These are phyloP conservation scores for Moesziomyces antarcticus DNA, from an alignment of 1,284 basidiomycete species.

Conservation along the genomic window DNA sequence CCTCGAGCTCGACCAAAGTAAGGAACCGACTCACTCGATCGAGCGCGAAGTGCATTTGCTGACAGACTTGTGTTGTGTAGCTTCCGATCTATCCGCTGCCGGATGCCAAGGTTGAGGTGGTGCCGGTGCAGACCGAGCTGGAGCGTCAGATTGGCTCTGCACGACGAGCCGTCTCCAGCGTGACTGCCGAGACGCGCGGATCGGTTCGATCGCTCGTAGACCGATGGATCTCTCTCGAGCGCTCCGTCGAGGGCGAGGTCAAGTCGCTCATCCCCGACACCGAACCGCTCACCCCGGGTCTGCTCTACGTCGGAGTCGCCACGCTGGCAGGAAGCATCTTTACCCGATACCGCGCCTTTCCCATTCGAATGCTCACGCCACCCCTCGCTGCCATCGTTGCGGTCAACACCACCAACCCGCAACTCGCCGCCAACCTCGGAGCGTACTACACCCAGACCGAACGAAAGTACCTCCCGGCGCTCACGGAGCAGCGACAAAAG, in stretches of 20 bases:
- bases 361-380: slow-evolving; percentile 64
- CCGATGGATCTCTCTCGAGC: slow-evolving; percentile 61
- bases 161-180: slow-evolving; percentile 40
- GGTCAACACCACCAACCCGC: slow-evolving; percentile 65
- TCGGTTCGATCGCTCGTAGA: slow-evolving; percentile 41
- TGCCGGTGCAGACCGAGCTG: slow-evolving; percentile 58
- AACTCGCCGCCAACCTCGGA: slow-evolving; percentile 56
- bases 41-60: too few species aligned
- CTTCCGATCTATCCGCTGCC: slow-evolving; percentile 56
- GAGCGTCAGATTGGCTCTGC: slow-evolving; percentile 56
- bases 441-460: slow-evolving; percentile 59
- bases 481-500: slow-evolving; percentile 44
- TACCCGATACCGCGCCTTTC: slow-evolving; percentile 76
- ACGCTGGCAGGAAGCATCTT: slow-evolving; percentile 87
- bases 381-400: slow-evolving; percentile 57
- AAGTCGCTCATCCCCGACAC: slow-evolving; percentile 81
- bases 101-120: slow-evolving; percentile 41
- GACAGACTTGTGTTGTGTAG: slow-evolving; percentile 9
- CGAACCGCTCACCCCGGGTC: slow-evolving; percentile 84
- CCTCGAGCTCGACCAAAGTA: slow-evolving; percentile 31
- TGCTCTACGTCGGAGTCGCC: slow-evolving; percentile 78
- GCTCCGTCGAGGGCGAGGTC: slow-evolving; percentile 71
- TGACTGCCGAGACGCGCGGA: slow-evolving; percentile 33
- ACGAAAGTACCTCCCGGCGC: slow-evolving; percentile 33
- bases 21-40: too few species aligned